Evolutionary conservation across 2,329 filamentous ascomycete species (phyloP), one percentile per base, ranked within the genome.

Genomic region (Apiospora sp.): DNA sequence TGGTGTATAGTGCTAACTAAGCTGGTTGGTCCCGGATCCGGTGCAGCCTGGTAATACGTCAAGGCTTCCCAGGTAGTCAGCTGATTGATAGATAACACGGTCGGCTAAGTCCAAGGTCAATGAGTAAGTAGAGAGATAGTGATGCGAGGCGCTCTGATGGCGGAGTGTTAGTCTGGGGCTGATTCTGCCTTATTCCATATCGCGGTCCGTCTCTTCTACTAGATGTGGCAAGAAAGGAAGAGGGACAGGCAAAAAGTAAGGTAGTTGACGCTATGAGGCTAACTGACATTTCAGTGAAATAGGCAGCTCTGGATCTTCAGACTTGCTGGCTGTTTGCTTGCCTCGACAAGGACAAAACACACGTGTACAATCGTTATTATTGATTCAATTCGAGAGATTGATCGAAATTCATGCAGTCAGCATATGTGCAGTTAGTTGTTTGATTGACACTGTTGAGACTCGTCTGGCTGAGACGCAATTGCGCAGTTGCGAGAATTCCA

Each of bases 391-490:
- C 13, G 13, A 14, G 30, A 41, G 58, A 64, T 37, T n/a, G 34
- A 41, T 37, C 24, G 58, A 14, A 14, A n/a, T n/a, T 12, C 58
- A 64, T 41, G 58, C 58, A 64, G 58, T 64, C 58, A 64, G 58
- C 58, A 41, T n/a, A 22, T 64, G 58, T 64, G 58, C 58, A n/a
- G 58, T 64, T 64, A n/a, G 58, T 64, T 64, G 58, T 41, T 37
- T 37, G 54, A 34, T 37, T 61, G 54, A 22, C 44, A 46, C 44
- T 22, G 44, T 46, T 19, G 54, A 27, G 58, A 16, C 58, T 64
- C 58, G 58, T 64, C 58, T 41, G 7, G 34, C n/a, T 30, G 58
- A n/a, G 41, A 41, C 58, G 58, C 58, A 64, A 41, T 64, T 64
- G 58, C 58, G 58, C 58, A 41, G 41, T 24, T 64, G 58, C 58